These are phyloP conservation scores for Tarenaya hassleriana DNA, from an alignment of 345 rosid species.

Conservation along the genomic window DNA sequence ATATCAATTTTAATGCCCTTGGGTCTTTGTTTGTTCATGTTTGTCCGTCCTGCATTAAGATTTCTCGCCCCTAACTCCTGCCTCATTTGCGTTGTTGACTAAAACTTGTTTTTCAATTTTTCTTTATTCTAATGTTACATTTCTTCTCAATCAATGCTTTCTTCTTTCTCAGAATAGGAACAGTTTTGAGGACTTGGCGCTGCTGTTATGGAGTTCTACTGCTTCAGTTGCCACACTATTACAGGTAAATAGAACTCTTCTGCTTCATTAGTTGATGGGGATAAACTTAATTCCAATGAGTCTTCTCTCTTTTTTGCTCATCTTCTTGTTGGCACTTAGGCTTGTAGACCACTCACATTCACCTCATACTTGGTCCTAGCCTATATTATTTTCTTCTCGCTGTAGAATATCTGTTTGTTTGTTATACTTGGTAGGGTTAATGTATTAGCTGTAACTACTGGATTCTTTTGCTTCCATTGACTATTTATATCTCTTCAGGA, in stretches of 20 bases:
- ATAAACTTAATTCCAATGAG: not conserved
- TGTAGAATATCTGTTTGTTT: conserved; percentile 6
- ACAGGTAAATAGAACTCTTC: conserved; percentile 28
- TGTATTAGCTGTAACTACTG: too few species aligned
- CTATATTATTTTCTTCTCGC: not conserved
- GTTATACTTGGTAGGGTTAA: not conserved
- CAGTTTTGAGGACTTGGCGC: conserved; percentile 28
- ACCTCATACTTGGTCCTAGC: conserved; percentile 4
- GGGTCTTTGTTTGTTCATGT: too few species aligned
- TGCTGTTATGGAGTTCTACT: conserved; percentile 38
- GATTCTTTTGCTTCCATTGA: conserved; percentile 9
- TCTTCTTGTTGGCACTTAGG: too few species aligned
- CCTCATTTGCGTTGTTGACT: not conserved
- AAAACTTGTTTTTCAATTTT: not conserved
- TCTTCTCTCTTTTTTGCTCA: conserved; percentile 1
- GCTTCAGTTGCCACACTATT: conserved; percentile 27
- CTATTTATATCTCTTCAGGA: conserved; percentile 31
- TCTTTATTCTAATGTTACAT: not conserved
- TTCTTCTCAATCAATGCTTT: conserved; percentile 1
- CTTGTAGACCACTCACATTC: not conserved
- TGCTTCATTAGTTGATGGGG: conserved; percentile 14
- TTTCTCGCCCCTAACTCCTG: not conserved
- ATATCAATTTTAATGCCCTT: too few species aligned
- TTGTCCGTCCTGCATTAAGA: too few species aligned
- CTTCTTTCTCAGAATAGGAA: conserved; percentile 28